phyloP scores from a whole-genome alignment of 306 rosid genomes.

The Calophaca sinica region DNA sequence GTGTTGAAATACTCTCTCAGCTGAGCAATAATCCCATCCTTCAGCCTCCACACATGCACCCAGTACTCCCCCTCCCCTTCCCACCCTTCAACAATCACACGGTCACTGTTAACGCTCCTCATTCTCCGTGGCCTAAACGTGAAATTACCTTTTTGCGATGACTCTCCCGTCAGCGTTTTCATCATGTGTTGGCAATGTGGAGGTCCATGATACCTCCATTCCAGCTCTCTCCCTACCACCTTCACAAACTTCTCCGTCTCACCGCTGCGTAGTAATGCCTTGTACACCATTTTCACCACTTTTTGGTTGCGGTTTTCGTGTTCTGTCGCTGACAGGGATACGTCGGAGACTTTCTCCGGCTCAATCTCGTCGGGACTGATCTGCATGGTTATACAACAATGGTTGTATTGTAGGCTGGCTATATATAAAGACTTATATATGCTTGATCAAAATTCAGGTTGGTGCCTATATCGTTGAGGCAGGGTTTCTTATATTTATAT shows the following conservation, averaged over 20 bases:
- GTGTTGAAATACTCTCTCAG: slow-evolving; percentile 49
- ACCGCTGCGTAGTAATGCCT: slow-evolving; percentile 23
- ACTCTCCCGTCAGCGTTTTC: slow-evolving; percentile 41
- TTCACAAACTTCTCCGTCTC: slow-evolving; percentile 19
- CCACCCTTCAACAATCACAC: slow-evolving; percentile 49
- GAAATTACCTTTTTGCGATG: slow-evolving; percentile 24
- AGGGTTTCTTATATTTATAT: too few relatives aligned
- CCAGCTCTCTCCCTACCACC: slow-evolving; percentile 37
- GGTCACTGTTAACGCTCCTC: slow-evolving; percentile 41
- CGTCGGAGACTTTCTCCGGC: background rate
- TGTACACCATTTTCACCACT: slow-evolving; percentile 39
- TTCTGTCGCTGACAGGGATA: too few relatives aligned
- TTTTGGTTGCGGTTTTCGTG: background rate
- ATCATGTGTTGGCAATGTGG: slow-evolving; percentile 42
- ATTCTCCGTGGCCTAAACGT: slow-evolving; percentile 46
- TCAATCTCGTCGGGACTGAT: background rate
- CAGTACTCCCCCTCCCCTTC: slow-evolving; percentile 45
- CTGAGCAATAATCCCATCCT: slow-evolving; percentile 46
- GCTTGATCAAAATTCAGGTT: background rate
- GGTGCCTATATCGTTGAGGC: background rate
- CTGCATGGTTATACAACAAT: background rate
- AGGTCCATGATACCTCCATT: slow-evolving; percentile 54
- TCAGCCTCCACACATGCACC: slow-evolving; percentile 47
- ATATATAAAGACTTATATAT: too few relatives aligned
- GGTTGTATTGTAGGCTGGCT: background rate